These are phyloP conservation scores for Neonectria neomacrospora DNA, from an alignment of 2,329 filamentous ascomycete genomes.

Conservation along the genomic window DNA sequence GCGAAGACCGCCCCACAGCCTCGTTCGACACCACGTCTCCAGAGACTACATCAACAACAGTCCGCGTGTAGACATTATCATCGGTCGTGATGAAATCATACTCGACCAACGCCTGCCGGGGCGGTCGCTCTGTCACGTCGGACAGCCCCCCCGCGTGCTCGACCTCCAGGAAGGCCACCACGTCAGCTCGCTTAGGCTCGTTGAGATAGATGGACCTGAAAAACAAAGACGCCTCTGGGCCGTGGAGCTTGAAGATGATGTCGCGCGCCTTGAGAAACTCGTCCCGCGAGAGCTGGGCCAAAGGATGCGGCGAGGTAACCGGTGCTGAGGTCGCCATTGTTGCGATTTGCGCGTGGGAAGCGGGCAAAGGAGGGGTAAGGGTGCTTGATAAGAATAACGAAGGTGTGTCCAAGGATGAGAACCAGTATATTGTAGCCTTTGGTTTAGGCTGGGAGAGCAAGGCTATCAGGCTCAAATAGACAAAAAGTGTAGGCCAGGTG, in stretches of 20 bases:
- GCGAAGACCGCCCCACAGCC: constrained; percentile 42
- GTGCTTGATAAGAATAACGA: background rate
- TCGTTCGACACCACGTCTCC: constrained; percentile 45
- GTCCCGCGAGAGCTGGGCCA: constrained; percentile 60
- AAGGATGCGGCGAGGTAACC: constrained; percentile 52
- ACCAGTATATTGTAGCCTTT: background rate
- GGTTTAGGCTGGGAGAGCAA: background rate
- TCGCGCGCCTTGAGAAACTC: constrained; percentile 63
- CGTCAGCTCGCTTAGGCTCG: constrained; percentile 69
- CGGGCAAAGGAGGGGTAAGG: background rate
- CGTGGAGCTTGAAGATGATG: constrained; percentile 51
- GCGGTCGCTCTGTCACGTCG: constrained; percentile 54
- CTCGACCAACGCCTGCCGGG: constrained; percentile 59
- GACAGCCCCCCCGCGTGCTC: constrained; percentile 65
- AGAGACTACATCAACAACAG: constrained; percentile 52
- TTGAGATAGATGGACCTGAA: constrained; percentile 72
- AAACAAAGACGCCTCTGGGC: constrained; percentile 41
- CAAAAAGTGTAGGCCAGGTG: background rate
- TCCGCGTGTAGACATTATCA: constrained; percentile 49
- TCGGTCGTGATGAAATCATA: constrained; percentile 54
- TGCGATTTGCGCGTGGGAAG: background rate
- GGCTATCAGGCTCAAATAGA: background rate
- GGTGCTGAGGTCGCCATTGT: background rate
- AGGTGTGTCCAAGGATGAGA: background rate
- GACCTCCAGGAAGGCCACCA: constrained; percentile 69